Percentiles rank a stretch among this genome's conserved stretches.
Evolutionary conservation across 108 stramenopile species (phyloP).

Genomic region (Stephanodiscus triporus): DNA sequence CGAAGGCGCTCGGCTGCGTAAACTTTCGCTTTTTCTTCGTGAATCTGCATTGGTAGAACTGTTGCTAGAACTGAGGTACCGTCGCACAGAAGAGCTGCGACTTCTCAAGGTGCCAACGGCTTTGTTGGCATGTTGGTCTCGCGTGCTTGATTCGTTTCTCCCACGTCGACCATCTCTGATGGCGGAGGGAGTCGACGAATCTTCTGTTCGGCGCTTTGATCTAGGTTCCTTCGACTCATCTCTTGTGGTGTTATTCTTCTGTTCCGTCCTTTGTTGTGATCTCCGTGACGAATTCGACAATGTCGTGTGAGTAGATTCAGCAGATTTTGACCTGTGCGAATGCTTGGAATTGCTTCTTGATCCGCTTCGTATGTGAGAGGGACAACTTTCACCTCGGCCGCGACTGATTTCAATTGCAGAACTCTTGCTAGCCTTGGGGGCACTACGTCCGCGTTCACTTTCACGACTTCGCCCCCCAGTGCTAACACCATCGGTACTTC

Average conservation of each 20-base stretch:
- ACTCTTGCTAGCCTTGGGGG: constrained; percentile 6
- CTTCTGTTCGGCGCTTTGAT: too few relatives aligned
- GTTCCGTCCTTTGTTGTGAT: neutral
- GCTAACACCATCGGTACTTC: neutral
- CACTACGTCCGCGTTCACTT: constrained; percentile 12
- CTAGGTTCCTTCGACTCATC: neutral
- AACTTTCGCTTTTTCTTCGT: neutral
- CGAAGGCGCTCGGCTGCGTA: neutral
- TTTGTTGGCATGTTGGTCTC: neutral
- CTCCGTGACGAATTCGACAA: constrained; percentile 15
- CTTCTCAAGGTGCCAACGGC: constrained; percentile 15
- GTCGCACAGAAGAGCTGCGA: constrained; percentile 24
- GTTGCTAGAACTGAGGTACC: constrained; percentile 1
- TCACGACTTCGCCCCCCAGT: neutral
- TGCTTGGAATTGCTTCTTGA: too few relatives aligned
- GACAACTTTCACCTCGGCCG: neutral
- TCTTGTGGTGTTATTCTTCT: neutral
- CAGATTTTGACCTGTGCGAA: constrained; percentile 7
- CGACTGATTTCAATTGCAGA: neutral
- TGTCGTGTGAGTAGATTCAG: neutral
- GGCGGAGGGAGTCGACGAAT: neutral
- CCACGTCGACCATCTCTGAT: neutral
- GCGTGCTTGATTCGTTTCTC: constrained; percentile 9
- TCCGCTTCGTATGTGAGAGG: neutral
- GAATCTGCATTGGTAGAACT: neutral